These are phyloP conservation scores for Candida dubliniensis DNA, from an alignment of 1,139 yeast genomes.

Conservation along the genomic window DNA sequence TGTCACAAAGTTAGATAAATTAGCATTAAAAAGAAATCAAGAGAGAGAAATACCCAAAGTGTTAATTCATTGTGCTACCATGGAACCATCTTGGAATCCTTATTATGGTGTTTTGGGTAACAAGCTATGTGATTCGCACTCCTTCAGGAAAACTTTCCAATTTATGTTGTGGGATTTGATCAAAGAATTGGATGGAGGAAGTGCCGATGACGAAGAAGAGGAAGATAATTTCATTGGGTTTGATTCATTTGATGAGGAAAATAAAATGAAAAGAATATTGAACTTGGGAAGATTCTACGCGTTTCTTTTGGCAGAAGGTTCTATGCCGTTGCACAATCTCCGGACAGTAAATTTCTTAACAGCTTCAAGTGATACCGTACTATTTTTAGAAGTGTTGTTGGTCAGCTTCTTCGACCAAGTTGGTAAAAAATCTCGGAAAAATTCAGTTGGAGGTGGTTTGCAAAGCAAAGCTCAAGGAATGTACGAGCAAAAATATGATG, in stretches of 20 bases:
- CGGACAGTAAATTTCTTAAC: constrained; percentile 76
- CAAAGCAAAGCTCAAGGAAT: constrained; percentile 30
- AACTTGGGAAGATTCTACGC: constrained; percentile 85
- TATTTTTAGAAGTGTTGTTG: constrained; percentile 73
- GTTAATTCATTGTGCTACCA: constrained; percentile 77
- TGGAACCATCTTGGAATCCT: constrained; percentile 86
- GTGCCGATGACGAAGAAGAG: constrained; percentile 41
- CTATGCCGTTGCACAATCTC: constrained; percentile 69
- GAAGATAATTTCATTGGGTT: constrained; percentile 35
- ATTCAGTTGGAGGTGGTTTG: constrained; percentile 49
- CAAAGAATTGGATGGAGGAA: constrained; percentile 60
- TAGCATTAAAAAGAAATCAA: constrained; percentile 78
- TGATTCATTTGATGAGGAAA: constrained; percentile 41
- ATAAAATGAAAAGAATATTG: constrained; percentile 56
- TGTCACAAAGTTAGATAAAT: constrained; percentile 73
- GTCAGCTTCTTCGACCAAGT: constrained; percentile 65
- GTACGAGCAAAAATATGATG: constrained; percentile 49
- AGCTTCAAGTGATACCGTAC: constrained; percentile 59
- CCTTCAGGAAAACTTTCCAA: constrained; percentile 80
- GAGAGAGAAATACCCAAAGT: constrained; percentile 86
- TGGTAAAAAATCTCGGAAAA: constrained; percentile 63
- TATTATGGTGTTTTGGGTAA: constrained; percentile 81
- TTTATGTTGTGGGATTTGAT: constrained; percentile 87
- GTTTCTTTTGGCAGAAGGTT: constrained; percentile 66
- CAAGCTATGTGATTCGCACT: constrained; percentile 69